These are phyloP conservation scores for Flaveria bidentis DNA, from an alignment of 129 eudicot species.

Conservation along the genomic window DNA sequence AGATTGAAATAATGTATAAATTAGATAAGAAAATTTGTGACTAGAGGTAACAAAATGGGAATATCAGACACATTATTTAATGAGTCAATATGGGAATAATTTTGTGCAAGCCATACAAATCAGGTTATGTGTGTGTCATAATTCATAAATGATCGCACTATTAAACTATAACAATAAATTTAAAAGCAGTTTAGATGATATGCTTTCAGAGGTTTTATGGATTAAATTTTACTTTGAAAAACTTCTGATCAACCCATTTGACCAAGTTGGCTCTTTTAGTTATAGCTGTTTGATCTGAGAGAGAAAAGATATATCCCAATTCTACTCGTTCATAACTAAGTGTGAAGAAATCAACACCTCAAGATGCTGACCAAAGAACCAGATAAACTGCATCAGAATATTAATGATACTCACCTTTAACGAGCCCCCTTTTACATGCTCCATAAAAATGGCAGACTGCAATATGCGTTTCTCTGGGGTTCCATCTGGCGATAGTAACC, in stretches of 20 bases:
- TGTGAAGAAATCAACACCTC: background rate
- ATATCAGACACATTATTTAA: background rate
- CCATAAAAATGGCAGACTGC: constrained; percentile 84
- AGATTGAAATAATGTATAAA: background rate
- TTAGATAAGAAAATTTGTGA: background rate
- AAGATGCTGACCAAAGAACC: background rate
- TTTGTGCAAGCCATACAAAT: background rate
- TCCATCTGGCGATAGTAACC: constrained; percentile 59
- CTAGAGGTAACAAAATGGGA: background rate
- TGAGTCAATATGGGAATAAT: background rate
- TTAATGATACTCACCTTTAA: constrained; percentile 47
- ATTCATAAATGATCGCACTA: background rate
- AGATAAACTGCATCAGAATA: background rate
- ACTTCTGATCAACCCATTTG: background rate
- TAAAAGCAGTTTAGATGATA: background rate
- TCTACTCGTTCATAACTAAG: background rate
- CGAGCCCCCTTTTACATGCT: constrained; percentile 88
- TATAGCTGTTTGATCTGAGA: background rate
- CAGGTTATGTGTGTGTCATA: background rate
- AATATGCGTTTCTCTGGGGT: constrained; percentile 53
- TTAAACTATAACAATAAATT: background rate
- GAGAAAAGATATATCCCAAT: background rate
- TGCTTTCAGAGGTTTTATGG: background rate
- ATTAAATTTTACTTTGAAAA: background rate
- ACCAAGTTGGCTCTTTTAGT: background rate